These are phyloP conservation scores for Serendipita vermifera DNA, from an alignment of 768 basidiomycete species.

Conservation along the genomic window DNA sequence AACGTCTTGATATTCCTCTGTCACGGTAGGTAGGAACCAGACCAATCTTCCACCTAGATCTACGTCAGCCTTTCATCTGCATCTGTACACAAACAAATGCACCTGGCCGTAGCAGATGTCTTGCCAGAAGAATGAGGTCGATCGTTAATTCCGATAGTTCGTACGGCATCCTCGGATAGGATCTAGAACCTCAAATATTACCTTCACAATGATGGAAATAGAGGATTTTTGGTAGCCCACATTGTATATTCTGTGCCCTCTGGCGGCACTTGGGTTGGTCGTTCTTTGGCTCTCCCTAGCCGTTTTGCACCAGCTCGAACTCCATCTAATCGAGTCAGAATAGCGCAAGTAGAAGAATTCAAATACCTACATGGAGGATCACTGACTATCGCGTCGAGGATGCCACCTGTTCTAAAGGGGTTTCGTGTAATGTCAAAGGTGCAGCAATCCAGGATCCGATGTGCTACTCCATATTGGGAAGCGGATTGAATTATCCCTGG, in stretches of 20 bases:
- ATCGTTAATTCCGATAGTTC: slow-evolving; percentile 71
- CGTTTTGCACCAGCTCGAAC: slow-evolving; percentile 82
- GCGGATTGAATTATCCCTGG: slow-evolving; percentile 76
- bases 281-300: slow-evolving; percentile 51
- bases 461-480: slow-evolving; percentile 63
- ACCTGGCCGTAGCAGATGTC: slow-evolving; percentile 74
- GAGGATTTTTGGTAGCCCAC: slow-evolving; percentile 18
- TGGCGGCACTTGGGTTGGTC: slow-evolving; percentile 23
- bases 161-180: slow-evolving; percentile 80
- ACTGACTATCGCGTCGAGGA: slow-evolving; percentile 90
- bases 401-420: slow-evolving; percentile 75
- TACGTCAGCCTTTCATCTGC: no score
- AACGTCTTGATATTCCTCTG: slow-evolving; percentile 77
- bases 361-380: slow-evolving; percentile 75
- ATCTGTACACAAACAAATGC: no score
- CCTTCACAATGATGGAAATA: background rate
- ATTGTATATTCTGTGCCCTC: slow-evolving; percentile 17
- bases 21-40: slow-evolving; percentile 89
- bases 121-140: slow-evolving; percentile 70
- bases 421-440: slow-evolving; percentile 89
- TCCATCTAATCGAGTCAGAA: slow-evolving; percentile 48
- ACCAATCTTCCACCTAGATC: slow-evolving; percentile 85
- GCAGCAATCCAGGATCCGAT: slow-evolving; percentile 66
- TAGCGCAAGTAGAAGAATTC: background rate
- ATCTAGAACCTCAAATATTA: slow-evolving; percentile 36